Evolutionary conservation across 2,329 filamentous ascomycete genomes (phyloP).

Genomic region (Colletotrichum trifolii): DNA sequence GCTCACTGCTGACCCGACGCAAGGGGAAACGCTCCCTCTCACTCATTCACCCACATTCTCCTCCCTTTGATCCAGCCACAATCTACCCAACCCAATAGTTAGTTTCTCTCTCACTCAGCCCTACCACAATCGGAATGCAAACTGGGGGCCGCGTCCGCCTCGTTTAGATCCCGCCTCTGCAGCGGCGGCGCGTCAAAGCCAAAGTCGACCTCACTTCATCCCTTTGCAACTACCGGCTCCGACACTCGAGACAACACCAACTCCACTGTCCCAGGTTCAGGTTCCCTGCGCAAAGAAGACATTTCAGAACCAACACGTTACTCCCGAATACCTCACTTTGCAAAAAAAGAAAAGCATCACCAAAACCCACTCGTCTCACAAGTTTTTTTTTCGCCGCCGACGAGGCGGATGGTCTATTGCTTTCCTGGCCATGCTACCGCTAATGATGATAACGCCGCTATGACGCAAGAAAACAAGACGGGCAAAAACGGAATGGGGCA

Average conservation of each 20-base stretch:
- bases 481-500: too few relatives aligned
- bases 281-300: background rate
- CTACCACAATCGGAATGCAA: conserved; percentile 5
- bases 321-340: background rate
- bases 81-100: too few relatives aligned
- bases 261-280: background rate
- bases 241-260: conserved; percentile 2
- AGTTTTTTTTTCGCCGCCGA: background rate
- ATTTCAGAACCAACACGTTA: background rate
- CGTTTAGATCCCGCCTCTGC: background rate
- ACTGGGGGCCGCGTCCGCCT: too few relatives aligned
- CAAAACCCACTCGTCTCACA: conserved; percentile 2
- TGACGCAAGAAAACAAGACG: conserved; percentile 8
- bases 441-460: conserved; percentile 13
- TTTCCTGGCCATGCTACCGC: conserved; percentile 18
- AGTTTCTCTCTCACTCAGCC: background rate
- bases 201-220: conserved; percentile 25
- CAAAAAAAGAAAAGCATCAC: background rate
- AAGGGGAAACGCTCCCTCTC: background rate
- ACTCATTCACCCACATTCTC: background rate
- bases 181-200: conserved; percentile 6
- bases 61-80: background rate
- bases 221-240: background rate
- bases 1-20: background rate
- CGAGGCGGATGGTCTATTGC: conserved; percentile 21